phyloP scores from a whole-genome alignment of 2,329 filamentous ascomycete species.

The Xylariomycetidae sp. region DNA sequence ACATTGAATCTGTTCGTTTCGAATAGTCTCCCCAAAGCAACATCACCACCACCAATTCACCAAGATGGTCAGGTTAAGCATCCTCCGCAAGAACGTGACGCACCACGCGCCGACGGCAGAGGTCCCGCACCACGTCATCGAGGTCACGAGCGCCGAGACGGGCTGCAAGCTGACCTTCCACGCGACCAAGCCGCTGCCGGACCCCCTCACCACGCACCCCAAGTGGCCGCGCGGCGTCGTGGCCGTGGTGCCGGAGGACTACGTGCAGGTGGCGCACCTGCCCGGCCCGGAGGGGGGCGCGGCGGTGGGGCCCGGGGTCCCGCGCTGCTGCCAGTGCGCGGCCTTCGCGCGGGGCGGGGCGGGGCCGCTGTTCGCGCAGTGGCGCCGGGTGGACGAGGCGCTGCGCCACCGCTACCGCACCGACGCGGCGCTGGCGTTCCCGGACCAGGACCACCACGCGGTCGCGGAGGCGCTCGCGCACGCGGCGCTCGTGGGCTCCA shows the following conservation, averaged over 20 bases:
- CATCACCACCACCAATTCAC: not conserved
- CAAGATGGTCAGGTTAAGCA: slow-evolving; percentile 2
- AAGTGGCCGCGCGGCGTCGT: not conserved
- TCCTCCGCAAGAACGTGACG: slow-evolving; percentile 3
- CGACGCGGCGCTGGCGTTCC: slow-evolving; percentile 3
- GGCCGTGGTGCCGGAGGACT: not conserved
- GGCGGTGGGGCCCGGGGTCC: too few species aligned
- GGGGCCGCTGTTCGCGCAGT: not conserved
- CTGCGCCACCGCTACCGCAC: not conserved
- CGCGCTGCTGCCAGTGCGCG: not conserved
- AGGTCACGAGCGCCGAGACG: not conserved
- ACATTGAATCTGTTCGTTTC: not conserved
- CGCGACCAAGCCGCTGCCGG: slow-evolving; percentile 1
- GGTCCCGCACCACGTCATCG: slow-evolving; percentile 1
- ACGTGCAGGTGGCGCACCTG: not conserved
- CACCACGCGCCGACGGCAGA: not conserved
- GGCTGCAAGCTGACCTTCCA: slow-evolving; percentile 1
- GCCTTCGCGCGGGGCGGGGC: fast-evolving
- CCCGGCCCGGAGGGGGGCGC: too few species aligned
- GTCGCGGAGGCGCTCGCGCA: slow-evolving; percentile 3
- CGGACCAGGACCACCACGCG: not conserved
- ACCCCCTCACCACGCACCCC: not conserved
- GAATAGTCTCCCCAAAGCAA: not conserved
- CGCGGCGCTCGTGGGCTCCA: slow-evolving; percentile 4
- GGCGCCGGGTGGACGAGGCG: not conserved